phyloP scores from a whole-genome alignment of 768 basidiomycete species.

The Termitomyces sp. region DNA sequence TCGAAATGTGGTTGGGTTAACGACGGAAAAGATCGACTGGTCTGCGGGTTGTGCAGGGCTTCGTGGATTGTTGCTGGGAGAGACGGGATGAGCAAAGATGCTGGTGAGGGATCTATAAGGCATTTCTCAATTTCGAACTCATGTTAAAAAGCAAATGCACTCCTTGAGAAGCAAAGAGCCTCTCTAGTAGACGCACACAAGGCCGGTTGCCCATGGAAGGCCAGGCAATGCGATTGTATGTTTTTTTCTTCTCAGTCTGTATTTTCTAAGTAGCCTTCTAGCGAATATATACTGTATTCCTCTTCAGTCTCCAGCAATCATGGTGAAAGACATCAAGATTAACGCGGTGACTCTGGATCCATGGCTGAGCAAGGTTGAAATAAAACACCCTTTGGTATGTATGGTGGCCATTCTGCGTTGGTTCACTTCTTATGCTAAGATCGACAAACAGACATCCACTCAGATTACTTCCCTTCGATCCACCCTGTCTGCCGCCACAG shows the following conservation, averaged over 20 bases:
- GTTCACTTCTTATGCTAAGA: not conserved
- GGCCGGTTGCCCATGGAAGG: constrained; percentile 80
- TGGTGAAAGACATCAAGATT: constrained; percentile 53
- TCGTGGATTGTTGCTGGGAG: constrained; percentile 72
- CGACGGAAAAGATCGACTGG: constrained; percentile 72
- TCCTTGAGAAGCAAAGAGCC: constrained; percentile 68
- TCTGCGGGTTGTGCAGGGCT: constrained; percentile 63
- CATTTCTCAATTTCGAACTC: not conserved
- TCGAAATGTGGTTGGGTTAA: constrained; percentile 82
- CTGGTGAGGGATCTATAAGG: constrained; percentile 50
- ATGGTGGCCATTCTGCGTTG: not conserved
- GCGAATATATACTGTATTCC: constrained; percentile 74
- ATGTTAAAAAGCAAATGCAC: constrained; percentile 45
- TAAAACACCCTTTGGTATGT: constrained; percentile 72
- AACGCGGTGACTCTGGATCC: constrained; percentile 49
- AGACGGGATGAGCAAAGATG: constrained; percentile 70
- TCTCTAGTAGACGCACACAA: constrained; percentile 71
- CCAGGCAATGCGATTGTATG: constrained; percentile 74
- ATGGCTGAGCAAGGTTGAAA: constrained; percentile 44
- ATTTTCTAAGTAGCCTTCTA: constrained; percentile 11
- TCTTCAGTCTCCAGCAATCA: constrained; percentile 56
- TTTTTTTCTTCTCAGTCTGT: constrained; percentile 3
- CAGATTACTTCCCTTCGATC: constrained; percentile 51
- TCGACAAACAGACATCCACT: constrained; percentile 38
- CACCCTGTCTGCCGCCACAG: constrained; percentile 25